Conservation (phyloP, 2,329 filamentous ascomycete species). For the Trichocomaceae sp. region DNA sequence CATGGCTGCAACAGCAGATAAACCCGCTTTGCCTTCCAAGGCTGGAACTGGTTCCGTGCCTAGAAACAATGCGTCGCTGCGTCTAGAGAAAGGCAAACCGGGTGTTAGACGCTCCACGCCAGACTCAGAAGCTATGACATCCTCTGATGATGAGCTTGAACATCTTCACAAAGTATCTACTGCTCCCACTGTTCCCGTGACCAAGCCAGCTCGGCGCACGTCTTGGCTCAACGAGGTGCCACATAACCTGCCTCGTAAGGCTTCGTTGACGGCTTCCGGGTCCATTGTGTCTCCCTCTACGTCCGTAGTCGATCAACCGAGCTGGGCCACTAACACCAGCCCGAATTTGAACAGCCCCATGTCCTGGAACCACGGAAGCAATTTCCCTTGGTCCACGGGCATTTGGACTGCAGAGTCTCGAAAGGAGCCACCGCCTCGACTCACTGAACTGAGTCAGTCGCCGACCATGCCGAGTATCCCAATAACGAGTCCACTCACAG, state of each 20-base stretch:
- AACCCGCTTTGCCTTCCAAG: constrained; percentile 6
- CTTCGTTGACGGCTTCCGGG: constrained; percentile 63
- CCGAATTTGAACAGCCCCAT: constrained; percentile 34
- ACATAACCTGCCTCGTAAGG: constrained; percentile 60
- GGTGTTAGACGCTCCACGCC: constrained; percentile 74
- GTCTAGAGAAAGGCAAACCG: constrained; percentile 67
- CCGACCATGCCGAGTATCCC: constrained; percentile 58
- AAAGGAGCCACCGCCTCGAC: constrained; percentile 67
- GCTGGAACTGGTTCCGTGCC: constrained; percentile 26
- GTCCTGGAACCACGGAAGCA: constrained; percentile 42
- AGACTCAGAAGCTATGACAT: constrained; percentile 87
- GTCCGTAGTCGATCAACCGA: constrained; percentile 59
- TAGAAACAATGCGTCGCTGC: constrained; percentile 56
- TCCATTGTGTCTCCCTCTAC: constrained; percentile 76
- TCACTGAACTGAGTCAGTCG: constrained; percentile 68
- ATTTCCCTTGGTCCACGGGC: constrained; percentile 68
- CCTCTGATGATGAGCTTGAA: constrained; percentile 87
- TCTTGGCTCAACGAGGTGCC: constrained; percentile 87
- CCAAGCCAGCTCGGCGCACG: constrained; percentile 62
- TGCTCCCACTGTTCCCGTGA: constrained; percentile 45
- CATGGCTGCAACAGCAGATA: constrained; percentile 11
- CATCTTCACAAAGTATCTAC: constrained; percentile 49
- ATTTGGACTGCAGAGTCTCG: constrained; percentile 72
- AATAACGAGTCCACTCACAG: constrained; percentile 44
- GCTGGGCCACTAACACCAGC: constrained; percentile 36